Evolutionary conservation across 1,284 basidiomycete species (phyloP).

Genomic region (Pseudozyma flocculosa): DNA sequence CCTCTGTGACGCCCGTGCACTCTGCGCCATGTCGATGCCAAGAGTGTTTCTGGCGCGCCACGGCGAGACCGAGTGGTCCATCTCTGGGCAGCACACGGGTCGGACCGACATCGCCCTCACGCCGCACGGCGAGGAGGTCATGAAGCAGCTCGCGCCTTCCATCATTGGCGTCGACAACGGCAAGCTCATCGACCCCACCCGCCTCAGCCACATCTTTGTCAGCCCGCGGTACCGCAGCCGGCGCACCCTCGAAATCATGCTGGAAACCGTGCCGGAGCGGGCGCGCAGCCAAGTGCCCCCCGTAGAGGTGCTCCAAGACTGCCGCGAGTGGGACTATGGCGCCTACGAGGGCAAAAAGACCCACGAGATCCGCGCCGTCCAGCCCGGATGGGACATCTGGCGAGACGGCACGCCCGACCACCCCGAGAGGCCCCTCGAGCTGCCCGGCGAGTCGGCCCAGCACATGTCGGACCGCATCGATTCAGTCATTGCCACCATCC

Average conservation of each 20-base stretch:
- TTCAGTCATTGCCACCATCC: constrained; percentile 45
- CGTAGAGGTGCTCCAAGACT: constrained; percentile 39
- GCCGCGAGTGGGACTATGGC: constrained; percentile 57
- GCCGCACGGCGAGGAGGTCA: constrained; percentile 47
- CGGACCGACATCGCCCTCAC: constrained; percentile 53
- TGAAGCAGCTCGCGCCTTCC: constrained; percentile 40
- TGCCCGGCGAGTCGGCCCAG: constrained; percentile 51
- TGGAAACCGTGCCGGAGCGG: constrained; percentile 33
- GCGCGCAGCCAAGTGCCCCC: constrained; percentile 22
- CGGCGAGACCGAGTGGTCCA: constrained; percentile 56
- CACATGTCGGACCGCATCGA: constrained; percentile 51
- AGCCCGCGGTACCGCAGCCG: constrained; percentile 43
- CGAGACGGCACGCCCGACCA: constrained; percentile 50
- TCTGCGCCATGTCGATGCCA: constrained; percentile 52
- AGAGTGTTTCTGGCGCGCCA: constrained; percentile 54
- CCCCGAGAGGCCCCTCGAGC: constrained; percentile 24
- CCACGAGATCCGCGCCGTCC: constrained; percentile 36
- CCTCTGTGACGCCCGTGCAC: too few relatives aligned
- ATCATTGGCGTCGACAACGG: constrained; percentile 43
- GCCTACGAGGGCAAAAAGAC: constrained; percentile 56
- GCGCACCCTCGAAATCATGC: constrained; percentile 46
- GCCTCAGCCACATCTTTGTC: constrained; percentile 45
- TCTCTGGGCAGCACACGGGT: constrained; percentile 54
- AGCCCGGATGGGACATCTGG: constrained; percentile 55
- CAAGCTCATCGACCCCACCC: constrained; percentile 45